Percentiles rank a stretch among this genome's conserved stretches.
phyloP scores from a whole-genome alignment of 306 rosid species.

The Medicago truncatula region DNA sequence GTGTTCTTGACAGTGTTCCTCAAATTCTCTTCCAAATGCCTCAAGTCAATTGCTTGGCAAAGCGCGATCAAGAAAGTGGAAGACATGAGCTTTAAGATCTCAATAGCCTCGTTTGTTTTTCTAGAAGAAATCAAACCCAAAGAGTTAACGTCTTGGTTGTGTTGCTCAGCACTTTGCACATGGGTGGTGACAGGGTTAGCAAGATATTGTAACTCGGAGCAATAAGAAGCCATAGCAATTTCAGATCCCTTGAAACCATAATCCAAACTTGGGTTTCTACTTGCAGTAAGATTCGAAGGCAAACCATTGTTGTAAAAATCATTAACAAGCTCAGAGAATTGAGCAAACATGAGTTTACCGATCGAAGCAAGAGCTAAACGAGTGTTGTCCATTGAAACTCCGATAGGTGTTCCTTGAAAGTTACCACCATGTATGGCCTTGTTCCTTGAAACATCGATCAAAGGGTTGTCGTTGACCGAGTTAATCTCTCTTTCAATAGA shows the following conservation, averaged over 20 bases:
- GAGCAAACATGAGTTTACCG: slow-evolving; percentile 93
- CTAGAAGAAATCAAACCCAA: slow-evolving; percentile 82
- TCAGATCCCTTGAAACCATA: slow-evolving; percentile 93
- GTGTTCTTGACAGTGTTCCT: slow-evolving; percentile 66
- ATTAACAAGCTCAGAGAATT: slow-evolving; percentile 88
- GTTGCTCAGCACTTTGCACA: slow-evolving; percentile 94
- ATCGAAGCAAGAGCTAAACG: slow-evolving; percentile 88
- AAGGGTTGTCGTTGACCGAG: slow-evolving; percentile 88
- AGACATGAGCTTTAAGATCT: slow-evolving; percentile 84
- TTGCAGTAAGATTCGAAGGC: slow-evolving; percentile 81
- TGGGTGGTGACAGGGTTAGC: slow-evolving; percentile 90
- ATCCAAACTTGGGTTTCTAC: slow-evolving; percentile 87
- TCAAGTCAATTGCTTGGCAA: slow-evolving; percentile 88
- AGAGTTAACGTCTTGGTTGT: slow-evolving; percentile 94
- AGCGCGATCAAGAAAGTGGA: slow-evolving; percentile 77
- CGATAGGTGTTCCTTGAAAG: slow-evolving; percentile 95
- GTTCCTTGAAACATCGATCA: slow-evolving; percentile 94
- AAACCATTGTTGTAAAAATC: slow-evolving; percentile 86
- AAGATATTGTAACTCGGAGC: slow-evolving; percentile 83
- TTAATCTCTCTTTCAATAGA: slow-evolving; percentile 91
- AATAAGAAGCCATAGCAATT: slow-evolving; percentile 94
- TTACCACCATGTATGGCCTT: slow-evolving; percentile 94
- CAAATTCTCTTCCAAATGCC: slow-evolving; percentile 93
- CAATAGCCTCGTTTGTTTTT: slow-evolving; percentile 78
- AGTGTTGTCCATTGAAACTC: slow-evolving; percentile 95